Base-by-base conservation (phyloP, 2,329 filamentous ascomycete genomes). In the Diaporthe vexans region DNA sequence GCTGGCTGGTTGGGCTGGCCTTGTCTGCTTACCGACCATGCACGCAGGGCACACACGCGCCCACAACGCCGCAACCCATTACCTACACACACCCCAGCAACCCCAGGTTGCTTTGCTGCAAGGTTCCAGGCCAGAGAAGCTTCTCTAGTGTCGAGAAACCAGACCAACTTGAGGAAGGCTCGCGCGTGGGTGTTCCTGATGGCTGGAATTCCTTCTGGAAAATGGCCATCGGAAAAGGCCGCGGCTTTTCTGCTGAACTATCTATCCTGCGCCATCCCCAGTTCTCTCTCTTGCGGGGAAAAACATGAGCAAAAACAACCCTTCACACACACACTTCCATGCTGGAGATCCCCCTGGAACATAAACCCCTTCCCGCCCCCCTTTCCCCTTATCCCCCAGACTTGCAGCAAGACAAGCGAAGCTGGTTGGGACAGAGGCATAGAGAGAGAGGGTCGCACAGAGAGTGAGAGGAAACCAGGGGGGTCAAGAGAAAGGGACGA, bases 201-300 rank as follows among this genome's bases (percentile, higher is more conserved):
- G 63, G 63, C 63, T 67, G 63, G 63, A 54, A 54, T 68, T 68
- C 63, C 63, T 68, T 68, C 63, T 54, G 63, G 63, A 68, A 68
- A 54, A 33, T n/a, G 33, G 9, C 5, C 2, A 26, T 52, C 29
- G 63, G 48, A 68, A 68, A 54, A 37, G 29, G 29, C 61, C 43
- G 61, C 61, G 33, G 46, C 13, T 29, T 21, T 19, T 21, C 5
- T 13, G 13, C 37, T 37, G 1, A 11, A 33, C 19, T 33, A 33
- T 21, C 10, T 26, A 33, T 8, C 19, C 33, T 33, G 7, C 9
- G 21, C 17, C 21, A 2, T 6, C 35, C 33, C 21, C 5, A 21
- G 13, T 37, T 37, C 40, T 17, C 6, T 43, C 15, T 43, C 13
- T 67, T 51, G 43, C 29, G 63, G 63, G 63, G 63, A n/a, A 52